Evolutionary conservation across 2,329 filamentous ascomycete genomes (phyloP).

Genomic region (Rhinocladiella mackenziei): DNA sequence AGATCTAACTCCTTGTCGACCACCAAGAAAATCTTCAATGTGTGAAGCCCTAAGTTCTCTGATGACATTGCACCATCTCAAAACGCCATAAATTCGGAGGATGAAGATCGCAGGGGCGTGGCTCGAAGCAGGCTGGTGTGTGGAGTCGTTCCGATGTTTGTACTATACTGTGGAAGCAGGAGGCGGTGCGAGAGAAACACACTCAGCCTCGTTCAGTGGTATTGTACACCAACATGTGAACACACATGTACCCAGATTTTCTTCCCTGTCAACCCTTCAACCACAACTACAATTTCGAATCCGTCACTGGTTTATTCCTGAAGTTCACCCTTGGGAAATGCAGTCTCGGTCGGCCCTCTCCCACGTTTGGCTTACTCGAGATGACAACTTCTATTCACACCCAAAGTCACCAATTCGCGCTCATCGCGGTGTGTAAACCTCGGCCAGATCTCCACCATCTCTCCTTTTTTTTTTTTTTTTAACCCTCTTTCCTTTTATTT

Average conservation of each 20-base stretch:
- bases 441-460: slow-evolving; percentile 56
- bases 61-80: too few species aligned
- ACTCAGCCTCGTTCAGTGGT: not conserved
- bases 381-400: slow-evolving; percentile 55
- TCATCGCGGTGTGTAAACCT: slow-evolving; percentile 56
- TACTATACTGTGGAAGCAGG: too few species aligned
- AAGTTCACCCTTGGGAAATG: slow-evolving; percentile 54
- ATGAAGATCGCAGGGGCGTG: too few species aligned
- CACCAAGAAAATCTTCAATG: too few species aligned
- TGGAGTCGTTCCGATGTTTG: too few species aligned
- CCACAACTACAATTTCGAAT: slow-evolving; percentile 4
- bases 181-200: too few species aligned
- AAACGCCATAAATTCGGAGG: too few species aligned
- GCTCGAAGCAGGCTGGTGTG: too few species aligned
- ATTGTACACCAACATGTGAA: not conserved
- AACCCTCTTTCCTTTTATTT: too few species aligned
- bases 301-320: slow-evolving; percentile 19
- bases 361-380: slow-evolving; percentile 44
- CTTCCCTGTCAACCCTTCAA: not conserved
- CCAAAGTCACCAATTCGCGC: slow-evolving; percentile 53
- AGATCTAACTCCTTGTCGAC: too few species aligned
- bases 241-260: not conserved
- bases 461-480: slow-evolving; percentile 51
- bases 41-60: too few species aligned
- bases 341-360: slow-evolving; percentile 46